phyloP scores from a whole-genome alignment of 1,284 basidiomycete species.

The Papiliotrema fonsecae region DNA sequence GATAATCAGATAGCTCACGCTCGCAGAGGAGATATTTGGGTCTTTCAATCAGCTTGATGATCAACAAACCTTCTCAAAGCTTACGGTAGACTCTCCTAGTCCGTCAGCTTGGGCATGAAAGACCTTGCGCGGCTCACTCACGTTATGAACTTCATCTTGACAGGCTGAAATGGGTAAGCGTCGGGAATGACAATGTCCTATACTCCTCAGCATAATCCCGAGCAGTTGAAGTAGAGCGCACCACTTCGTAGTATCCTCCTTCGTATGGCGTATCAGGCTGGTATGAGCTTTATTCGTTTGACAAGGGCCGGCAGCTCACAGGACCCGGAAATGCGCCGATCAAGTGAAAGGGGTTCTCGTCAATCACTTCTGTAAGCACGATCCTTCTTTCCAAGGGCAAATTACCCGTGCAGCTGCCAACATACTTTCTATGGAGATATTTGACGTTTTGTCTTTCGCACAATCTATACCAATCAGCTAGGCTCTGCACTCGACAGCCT shows the following conservation, averaged over 20 bases:
- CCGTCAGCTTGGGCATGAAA: constrained; percentile 7
- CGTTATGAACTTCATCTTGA: constrained; percentile 97
- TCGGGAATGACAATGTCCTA: constrained; percentile 95
- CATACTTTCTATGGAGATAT: constrained; percentile 66
- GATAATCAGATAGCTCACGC: constrained; percentile 50
- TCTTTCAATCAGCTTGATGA: constrained; percentile 29
- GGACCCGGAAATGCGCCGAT: constrained; percentile 88
- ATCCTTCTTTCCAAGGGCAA: too few species aligned
- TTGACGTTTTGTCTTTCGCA: constrained; percentile 85
- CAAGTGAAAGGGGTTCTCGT: constrained; percentile 80
- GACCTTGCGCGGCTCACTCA: constrained; percentile 30
- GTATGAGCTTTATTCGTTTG: not conserved
- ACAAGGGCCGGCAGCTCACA: constrained; percentile 48
- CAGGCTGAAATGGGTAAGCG: constrained; percentile 91
- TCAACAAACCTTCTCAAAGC: too few species aligned
- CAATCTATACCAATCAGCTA: constrained; percentile 59
- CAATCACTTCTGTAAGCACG: constrained; percentile 56
- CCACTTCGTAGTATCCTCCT: constrained; percentile 88
- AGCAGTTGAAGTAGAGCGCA: constrained; percentile 51
- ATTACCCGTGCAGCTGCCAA: not conserved
- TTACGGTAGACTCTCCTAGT: constrained; percentile 76
- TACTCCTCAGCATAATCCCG: not conserved
- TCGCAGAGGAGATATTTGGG: constrained; percentile 91
- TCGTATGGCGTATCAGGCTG: constrained; percentile 79
- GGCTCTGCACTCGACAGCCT: not conserved